Conservation (phyloP, 768 basidiomycete genomes). For the Suillus alpinus region DNA sequence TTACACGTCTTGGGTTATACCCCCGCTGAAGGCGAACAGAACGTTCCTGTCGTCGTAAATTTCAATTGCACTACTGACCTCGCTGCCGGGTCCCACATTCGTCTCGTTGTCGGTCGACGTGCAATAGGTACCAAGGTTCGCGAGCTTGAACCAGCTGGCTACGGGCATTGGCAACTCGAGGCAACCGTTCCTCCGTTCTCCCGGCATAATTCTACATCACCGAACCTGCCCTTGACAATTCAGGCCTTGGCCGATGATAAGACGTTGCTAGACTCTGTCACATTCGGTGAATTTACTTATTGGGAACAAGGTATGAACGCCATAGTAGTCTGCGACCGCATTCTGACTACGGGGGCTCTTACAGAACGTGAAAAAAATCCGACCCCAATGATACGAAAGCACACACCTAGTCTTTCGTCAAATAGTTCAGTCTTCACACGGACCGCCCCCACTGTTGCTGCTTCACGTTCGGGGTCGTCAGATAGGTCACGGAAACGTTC, state of each 20-base stretch:
- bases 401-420: conserved; percentile 3
- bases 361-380: conserved; percentile 9
- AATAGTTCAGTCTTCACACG: not conserved
- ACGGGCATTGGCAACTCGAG: conserved; percentile 63
- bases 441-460: not conserved
- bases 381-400: not conserved
- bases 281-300: conserved; percentile 73
- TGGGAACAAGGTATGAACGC: conserved; percentile 42
- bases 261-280: conserved; percentile 56
- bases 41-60: conserved; percentile 60
- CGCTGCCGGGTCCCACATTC: conserved; percentile 47
- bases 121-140: conserved; percentile 67
- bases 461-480: conserved; percentile 16
- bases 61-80: conserved; percentile 35
- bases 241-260: conserved; percentile 59
- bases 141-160: conserved; percentile 43
- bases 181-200: conserved; percentile 57
- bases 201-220: conserved; percentile 33
- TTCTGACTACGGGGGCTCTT: not conserved
- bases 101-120: conserved; percentile 70
- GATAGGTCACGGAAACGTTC: conserved; percentile 35
- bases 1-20: conserved; percentile 66
- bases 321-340: not conserved
- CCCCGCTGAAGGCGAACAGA: conserved; percentile 61
- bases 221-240: conserved; percentile 55